Evolutionary conservation across 306 rosid genomes (phyloP).

Genomic region (Vigna hirtella): DNA sequence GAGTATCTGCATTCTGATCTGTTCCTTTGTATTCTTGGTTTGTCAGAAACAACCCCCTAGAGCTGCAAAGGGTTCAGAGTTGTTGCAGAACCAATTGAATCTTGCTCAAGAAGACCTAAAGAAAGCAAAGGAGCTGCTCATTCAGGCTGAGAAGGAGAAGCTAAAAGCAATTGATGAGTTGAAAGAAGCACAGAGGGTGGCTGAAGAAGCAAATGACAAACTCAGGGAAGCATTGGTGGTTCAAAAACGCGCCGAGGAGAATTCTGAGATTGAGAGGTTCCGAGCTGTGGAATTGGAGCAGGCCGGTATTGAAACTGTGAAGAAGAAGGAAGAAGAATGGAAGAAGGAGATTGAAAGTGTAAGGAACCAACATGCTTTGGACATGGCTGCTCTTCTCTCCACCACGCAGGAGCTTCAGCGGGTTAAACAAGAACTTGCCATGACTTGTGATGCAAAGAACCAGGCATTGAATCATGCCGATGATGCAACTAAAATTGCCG

Average conservation of each 20-base stretch:
- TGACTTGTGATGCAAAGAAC: slow-evolving; percentile 88
- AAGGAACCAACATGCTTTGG: slow-evolving; percentile 83
- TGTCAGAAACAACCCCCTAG: slow-evolving; percentile 72
- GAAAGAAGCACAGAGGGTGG: slow-evolving; percentile 73
- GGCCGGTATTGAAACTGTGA: slow-evolving; percentile 80
- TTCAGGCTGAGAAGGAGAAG: slow-evolving; percentile 78
- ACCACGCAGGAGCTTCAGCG: slow-evolving; percentile 86
- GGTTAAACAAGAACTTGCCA: slow-evolving; percentile 73
- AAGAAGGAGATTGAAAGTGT: slow-evolving; percentile 75
- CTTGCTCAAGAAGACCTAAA: slow-evolving; percentile 80
- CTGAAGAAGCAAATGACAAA: slow-evolving; percentile 84
- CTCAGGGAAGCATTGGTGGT: slow-evolving; percentile 87
- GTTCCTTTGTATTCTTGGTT: neutral
- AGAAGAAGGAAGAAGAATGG: slow-evolving; percentile 93
- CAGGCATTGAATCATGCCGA: slow-evolving; percentile 88
- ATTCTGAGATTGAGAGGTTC: slow-evolving; percentile 90
- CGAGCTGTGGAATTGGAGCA: slow-evolving; percentile 95
- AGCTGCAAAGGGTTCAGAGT: slow-evolving; percentile 69
- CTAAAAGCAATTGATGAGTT: slow-evolving; percentile 70
- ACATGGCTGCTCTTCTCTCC: slow-evolving; percentile 78
- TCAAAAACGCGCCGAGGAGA: slow-evolving; percentile 80
- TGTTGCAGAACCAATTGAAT: slow-evolving; percentile 72
- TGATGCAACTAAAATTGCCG: slow-evolving; percentile 87
- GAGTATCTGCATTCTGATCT: slow-evolving; percentile 10
- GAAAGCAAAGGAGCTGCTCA: slow-evolving; percentile 85